Conservation (phyloP, 176 grass and related monocot species). For the Hordeum vulgare region DNA sequence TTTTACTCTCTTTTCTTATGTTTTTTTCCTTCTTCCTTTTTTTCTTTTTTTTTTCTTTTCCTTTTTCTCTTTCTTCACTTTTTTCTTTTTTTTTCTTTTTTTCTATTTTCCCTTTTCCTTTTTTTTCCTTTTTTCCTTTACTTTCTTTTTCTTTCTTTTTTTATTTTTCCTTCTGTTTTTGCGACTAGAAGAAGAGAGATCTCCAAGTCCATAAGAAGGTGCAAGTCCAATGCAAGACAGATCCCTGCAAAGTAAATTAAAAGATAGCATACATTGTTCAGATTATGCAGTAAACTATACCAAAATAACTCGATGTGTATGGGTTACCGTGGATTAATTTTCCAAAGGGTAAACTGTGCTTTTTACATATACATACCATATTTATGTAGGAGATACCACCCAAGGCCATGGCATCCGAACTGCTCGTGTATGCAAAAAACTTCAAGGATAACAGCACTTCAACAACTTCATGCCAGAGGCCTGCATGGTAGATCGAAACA, state of each 20-base stretch:
- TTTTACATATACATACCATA: not conserved
- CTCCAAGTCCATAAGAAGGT: not conserved
- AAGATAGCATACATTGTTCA: not conserved
- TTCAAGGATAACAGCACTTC: not conserved
- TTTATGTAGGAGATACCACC: not conserved
- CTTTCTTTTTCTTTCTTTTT: too few species aligned
- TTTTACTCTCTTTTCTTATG: not conserved
- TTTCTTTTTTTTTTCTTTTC: too few species aligned
- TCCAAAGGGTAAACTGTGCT: not conserved
- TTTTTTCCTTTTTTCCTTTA: too few species aligned
- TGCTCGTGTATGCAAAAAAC: not conserved
- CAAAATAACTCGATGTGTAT: not conserved
- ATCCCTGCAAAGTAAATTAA: not conserved
- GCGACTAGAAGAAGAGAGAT: not conserved
- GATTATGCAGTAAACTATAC: not conserved
- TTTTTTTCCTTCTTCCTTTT: not conserved
- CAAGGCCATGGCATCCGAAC: not conserved
- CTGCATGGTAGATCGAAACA: not conserved
- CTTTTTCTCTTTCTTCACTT: too few species aligned
- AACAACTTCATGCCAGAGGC: not conserved
- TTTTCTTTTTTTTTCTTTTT: too few species aligned
- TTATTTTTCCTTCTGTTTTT: too few species aligned
- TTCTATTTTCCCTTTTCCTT: not conserved
- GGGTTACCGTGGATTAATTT: not conserved
- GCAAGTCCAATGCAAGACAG: not conserved